Evolutionary conservation across 768 basidiomycete genomes (phyloP).

Genomic region (Arthromyces matolae): DNA sequence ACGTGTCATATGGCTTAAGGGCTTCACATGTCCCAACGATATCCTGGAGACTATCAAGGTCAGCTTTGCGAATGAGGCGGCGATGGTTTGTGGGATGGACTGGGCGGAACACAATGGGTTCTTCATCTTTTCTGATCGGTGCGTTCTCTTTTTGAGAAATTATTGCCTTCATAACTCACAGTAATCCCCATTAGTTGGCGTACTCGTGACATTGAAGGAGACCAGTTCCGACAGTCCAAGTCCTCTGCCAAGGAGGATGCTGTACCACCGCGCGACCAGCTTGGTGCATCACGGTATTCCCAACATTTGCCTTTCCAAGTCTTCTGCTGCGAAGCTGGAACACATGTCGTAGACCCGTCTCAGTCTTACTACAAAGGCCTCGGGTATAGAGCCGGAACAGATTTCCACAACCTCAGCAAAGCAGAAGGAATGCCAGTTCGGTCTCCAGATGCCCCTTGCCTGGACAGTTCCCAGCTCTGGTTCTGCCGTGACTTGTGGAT

Average conservation of each 20-base stretch:
- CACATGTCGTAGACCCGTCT: slow-evolving; percentile 92
- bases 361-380: slow-evolving; percentile 95
- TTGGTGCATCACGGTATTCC: slow-evolving; percentile 78
- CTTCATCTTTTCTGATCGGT: slow-evolving; percentile 98
- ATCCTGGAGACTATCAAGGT: slow-evolving; percentile 94
- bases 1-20: slow-evolving; percentile 95
- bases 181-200: slow-evolving; percentile 65
- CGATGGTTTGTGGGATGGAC: slow-evolving; percentile 99
- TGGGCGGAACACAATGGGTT: slow-evolving; percentile 98
- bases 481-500: slow-evolving; percentile 98
- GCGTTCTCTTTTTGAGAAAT: slow-evolving; percentile 24
- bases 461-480: slow-evolving; percentile 97
- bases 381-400: slow-evolving; percentile 73
- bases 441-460: slow-evolving; percentile 78
- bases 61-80: slow-evolving; percentile 85
- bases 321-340: slow-evolving; percentile 98
- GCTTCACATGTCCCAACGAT: slow-evolving; percentile 98
- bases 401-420: slow-evolving; percentile 77
- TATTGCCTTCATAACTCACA: background rate
- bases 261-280: slow-evolving; percentile 86
- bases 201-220: slow-evolving; percentile 95
- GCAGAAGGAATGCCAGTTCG: slow-evolving; percentile 54
- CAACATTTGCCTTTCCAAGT: slow-evolving; percentile 96
- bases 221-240: slow-evolving; percentile 96
- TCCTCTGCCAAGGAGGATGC: slow-evolving; percentile 88